Conservation (phyloP, 176 grass and related monocot species). For the Paspalum vaginatum region DNA sequence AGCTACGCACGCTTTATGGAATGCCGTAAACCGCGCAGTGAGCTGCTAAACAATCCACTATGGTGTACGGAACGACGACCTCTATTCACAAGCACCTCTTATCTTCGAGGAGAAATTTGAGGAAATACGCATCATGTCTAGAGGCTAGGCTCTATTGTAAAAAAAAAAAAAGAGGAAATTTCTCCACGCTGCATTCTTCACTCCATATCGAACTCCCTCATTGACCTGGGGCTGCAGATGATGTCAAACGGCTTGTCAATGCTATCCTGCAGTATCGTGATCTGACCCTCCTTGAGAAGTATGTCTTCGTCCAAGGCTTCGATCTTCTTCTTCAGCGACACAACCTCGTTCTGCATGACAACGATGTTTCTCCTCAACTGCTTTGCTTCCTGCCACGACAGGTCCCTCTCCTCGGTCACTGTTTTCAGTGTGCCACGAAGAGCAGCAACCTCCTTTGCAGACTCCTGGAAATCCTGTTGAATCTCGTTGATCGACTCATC, state of each 20-base stretch:
- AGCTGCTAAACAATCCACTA: not conserved
- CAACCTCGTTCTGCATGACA: slow-evolving; percentile 51
- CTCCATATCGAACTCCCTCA: slow-evolving; percentile 56
- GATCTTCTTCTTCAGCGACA: slow-evolving; percentile 60
- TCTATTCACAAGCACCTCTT: slow-evolving; percentile 32
- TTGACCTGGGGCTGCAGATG: slow-evolving; percentile 49
- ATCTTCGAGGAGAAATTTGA: not conserved
- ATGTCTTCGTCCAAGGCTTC: slow-evolving; percentile 82
- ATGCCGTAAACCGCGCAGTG: slow-evolving; percentile 13
- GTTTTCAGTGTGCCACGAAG: slow-evolving; percentile 71
- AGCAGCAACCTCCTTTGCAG: slow-evolving; percentile 63
- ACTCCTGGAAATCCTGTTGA: slow-evolving; percentile 70
- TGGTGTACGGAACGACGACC: slow-evolving; percentile 4
- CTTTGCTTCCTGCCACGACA: slow-evolving; percentile 65
- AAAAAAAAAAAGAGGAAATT: too few relatives aligned
- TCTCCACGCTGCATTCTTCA: slow-evolving; percentile 16
- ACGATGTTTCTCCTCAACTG: slow-evolving; percentile 48
- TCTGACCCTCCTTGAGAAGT: slow-evolving; percentile 81
- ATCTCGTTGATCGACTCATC: slow-evolving; percentile 64
- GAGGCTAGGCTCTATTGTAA: not conserved
- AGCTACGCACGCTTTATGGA: slow-evolving; percentile 26
- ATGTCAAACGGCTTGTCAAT: slow-evolving; percentile 63
- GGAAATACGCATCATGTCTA: not conserved
- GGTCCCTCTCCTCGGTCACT: slow-evolving; percentile 68
- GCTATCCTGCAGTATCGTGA: slow-evolving; percentile 80